Base-by-base conservation (phyloP, 2,329 filamentous ascomycete species). In the Arthrinium puccinioides region DNA sequence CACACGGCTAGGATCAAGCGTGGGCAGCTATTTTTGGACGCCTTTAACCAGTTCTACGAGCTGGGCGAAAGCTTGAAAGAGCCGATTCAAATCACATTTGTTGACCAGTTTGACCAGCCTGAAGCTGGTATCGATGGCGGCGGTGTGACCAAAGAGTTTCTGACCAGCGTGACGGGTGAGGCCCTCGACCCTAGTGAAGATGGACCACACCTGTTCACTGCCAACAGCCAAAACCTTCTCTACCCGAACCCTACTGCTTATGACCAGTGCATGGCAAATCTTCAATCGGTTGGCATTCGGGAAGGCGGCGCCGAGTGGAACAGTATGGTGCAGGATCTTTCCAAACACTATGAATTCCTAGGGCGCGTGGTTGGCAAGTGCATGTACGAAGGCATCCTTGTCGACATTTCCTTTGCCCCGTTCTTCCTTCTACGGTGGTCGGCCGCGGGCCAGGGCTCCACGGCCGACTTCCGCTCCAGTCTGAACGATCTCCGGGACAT, bases 391-490 rank as follows among this genome's bases (percentile, higher is more conserved):
- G 89, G 89, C 1, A 97, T 98, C 30, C 72, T 98, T 4, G 82
- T 97, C 32, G 89, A 98, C 59, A 82, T 96, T 42, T 79, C 79
- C 35, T 98, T 98, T 66, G 89, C 90, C 1, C 82, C 86, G 1
- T 98, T 98, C 66, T 98, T 98, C 63, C 74, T 98, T 6, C 75
- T 95, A 42, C 96, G 97, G 57, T 98, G 92, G 92, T 79, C 88
- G 3, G 73, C 90, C 37, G 81, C 83, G 9, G 82, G 83, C 13
- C 66, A 64, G 79, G 56, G 55, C 13, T 54, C 55, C 2, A 51
- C 59, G 36, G 75, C 76, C 9, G 75, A 78, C 9, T 95, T 94
- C 63, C 84, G 88, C 36, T 84, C 88, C n/a, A 95, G 86, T 47
- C 75, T 98, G 52, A 96, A 98, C 56, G 92, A 98, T 53, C 69